Evolutionary conservation across 1,284 basidiomycete genomes (phyloP), one percentile per base, ranked within the genome.

Genomic region (Psilocybe mexicana): DNA sequence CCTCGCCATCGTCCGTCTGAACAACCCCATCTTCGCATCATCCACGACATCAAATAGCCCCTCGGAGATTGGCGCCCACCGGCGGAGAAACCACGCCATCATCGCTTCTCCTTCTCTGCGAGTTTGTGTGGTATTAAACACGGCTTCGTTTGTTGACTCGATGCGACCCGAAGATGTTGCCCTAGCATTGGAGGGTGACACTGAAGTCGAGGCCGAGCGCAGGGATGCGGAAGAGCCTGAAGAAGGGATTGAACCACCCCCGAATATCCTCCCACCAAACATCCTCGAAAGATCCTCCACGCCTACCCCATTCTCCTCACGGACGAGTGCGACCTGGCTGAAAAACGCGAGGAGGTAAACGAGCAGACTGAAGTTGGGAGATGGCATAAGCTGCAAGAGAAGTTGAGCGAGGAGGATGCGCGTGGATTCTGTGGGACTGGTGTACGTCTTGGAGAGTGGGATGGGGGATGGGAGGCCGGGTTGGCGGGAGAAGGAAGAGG

Each of bases 311-410:
- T 72, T 71, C 44, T 71, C 70, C 36, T 72, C 70, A 6, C 60
- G 57, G 11, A 67, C 67, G 43, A 72, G 58, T 7, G 69, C 69
- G 2, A 74, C 70, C 58, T 75, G 76, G 42, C 71, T 72, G 67
- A 90, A 84, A 67, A 90, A 88, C 0, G 80, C 80, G 59, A 85
- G 75, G 24, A 89, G 76, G 66, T 89, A 89, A 23, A 82, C 74
- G 45, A 90, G 72, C 0, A 89, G 71, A 12, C 80, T 81, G 63
- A 87, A 79, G 44, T 82, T 75, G 6, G 80, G 71, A 0, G 78
- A 76, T 0, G 88, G 85, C 3, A 89, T 77, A 33, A 90, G 78
- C 3, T 82, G 82, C 14, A 90, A 76, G 35, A 89, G 69, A 51
- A 82, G 72, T 61, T 82, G 83, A 0, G 83, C 82, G 44, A 76